Conservation (phyloP, 345 rosid genomes). For the Eucalyptus polyanthemos region DNA sequence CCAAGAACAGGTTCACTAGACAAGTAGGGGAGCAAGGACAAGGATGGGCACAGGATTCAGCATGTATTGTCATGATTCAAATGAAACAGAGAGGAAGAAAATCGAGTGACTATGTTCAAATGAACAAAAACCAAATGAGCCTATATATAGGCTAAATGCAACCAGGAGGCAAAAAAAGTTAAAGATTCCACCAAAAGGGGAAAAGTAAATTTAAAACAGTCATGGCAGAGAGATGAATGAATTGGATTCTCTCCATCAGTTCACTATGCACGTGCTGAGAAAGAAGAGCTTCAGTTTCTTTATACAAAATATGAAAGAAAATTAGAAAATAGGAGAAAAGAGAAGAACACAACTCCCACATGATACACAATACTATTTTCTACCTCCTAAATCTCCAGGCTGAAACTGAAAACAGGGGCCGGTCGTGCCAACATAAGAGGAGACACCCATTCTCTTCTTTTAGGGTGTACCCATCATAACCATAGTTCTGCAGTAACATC, state of each 20-base stretch:
- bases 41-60: background rate
- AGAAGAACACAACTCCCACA: background rate
- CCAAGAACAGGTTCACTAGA: background rate
- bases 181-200: background rate
- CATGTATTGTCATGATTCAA: background rate
- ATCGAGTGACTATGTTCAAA: background rate
- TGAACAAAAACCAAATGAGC: background rate
- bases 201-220: background rate
- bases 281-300: conserved; percentile 9
- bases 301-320: conserved; percentile 6
- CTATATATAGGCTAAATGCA: background rate
- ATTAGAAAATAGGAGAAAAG: background rate
- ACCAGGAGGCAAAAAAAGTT: background rate
- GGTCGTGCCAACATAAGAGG: conserved; percentile 49
- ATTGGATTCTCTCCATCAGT: background rate
- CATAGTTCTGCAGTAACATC: conserved; percentile 36
- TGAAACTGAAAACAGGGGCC: conserved; percentile 50
- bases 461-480: conserved; percentile 50
- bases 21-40: background rate
- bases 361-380: conserved; percentile 1
- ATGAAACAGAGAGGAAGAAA: background rate
- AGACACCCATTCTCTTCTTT: conserved; percentile 54
- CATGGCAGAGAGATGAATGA: background rate
- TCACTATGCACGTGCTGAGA: background rate
- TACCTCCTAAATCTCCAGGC: conserved; percentile 52